Base-by-base conservation (phyloP, 805 yeast genomes). In the Wickerhamomyces subpelliculosus region DNA sequence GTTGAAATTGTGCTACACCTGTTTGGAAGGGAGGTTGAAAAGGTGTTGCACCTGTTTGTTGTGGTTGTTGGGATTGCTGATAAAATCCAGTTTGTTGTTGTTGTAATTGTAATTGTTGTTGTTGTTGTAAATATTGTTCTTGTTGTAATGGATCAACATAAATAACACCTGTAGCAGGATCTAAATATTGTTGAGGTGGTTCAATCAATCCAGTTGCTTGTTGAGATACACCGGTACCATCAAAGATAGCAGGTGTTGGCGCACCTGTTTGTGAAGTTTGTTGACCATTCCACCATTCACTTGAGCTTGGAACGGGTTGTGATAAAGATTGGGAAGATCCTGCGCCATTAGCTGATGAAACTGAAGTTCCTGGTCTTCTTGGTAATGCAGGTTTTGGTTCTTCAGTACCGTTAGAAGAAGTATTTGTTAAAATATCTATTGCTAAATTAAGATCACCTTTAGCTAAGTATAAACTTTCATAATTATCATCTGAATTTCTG, bases 81-180 rank as follows among this genome's bases (percentile, higher is more conserved):
- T 2, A 21, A 12, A 19, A 17, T 4, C 32, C 32, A 13, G 32
- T 29, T 29, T 17, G 32, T 17, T 38, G 44, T 22, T 36, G 43
- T 23, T 45, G 51, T 3, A 19, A 30, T 27, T 26, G 31, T 11
- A 44, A 32, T 25, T 44, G 51, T 16, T 49, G 49, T 24, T 52
- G 55, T 31, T 51, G 55, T 12, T 43, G 48, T 26, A 46, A 47
- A 34, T 51, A 54, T 30, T 48, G 51, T 28, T 54, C 55, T 35
- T 80, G 84, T 49, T 81, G 87, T 32, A 72, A 76, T 10, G 78
- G 70, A 50, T 83, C 89, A 26, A 82, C 73, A 48, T 82, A 83
- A 4, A 80, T 59, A 34, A 75, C 71, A 11, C 90, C 89, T 0
- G 87, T 80, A 8, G 71, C 63, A 3, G 88, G 87, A 48, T 83